Conservation (phyloP, 2,329 filamentous ascomycete species). For the Fusarium oligoseptatum region DNA sequence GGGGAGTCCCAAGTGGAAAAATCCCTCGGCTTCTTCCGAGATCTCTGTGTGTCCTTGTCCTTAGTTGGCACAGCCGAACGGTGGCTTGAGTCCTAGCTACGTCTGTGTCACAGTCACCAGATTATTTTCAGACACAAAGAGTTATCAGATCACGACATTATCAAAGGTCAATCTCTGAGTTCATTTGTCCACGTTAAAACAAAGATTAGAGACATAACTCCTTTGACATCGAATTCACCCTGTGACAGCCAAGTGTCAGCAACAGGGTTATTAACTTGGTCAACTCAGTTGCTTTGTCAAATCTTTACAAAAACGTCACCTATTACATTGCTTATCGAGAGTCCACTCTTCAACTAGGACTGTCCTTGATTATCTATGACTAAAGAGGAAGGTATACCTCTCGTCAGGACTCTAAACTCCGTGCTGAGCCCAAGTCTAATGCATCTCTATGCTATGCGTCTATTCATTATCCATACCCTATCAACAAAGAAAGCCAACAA, state of each 20-base stretch:
- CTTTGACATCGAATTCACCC: neutral
- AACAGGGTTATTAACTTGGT: neutral
- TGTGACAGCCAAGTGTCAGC: neutral
- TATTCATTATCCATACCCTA: slow-evolving; percentile 13
- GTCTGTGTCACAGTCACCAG: neutral
- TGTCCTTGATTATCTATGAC: slow-evolving; percentile 9
- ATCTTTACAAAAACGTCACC: neutral
- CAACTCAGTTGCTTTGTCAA: neutral
- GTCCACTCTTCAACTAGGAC: neutral
- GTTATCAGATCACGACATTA: neutral
- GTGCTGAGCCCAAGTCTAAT: slow-evolving; percentile 22
- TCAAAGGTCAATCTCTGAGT: neutral
- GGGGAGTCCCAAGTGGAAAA: neutral
- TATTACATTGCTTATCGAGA: slow-evolving; percentile 1
- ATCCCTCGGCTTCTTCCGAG: slow-evolving; percentile 9
- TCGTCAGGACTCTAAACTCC: neutral
- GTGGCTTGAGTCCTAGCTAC: slow-evolving; percentile 2
- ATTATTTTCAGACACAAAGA: neutral
- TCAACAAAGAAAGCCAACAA: slow-evolving; percentile 4
- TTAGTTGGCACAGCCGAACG: neutral
- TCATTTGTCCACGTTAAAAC: neutral
- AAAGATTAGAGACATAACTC: neutral
- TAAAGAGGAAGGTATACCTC: slow-evolving; percentile 2
- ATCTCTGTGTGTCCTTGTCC: neutral
- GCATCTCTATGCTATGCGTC: slow-evolving; percentile 6